Base-by-base conservation (phyloP, 202 grass and related monocot genomes). In the Carex arenaria region DNA sequence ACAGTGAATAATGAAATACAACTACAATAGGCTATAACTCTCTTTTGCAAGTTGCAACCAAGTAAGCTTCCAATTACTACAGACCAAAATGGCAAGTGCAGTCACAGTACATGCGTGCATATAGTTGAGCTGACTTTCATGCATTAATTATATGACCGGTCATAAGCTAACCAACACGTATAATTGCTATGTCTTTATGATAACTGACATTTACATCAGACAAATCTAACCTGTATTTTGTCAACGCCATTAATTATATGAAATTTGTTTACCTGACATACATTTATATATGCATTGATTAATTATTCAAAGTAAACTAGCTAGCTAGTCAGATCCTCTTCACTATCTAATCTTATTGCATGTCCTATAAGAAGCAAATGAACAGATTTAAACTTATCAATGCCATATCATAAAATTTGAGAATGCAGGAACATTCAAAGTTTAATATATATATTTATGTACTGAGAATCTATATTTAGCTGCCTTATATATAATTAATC, bases 131-230 rank as follows among this genome's bases (percentile, higher is more conserved):
- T 82, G 28, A 82, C 63, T 68, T 68, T 30, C 4, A 82, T 67
- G 65, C 45, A 70, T 55, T 32, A 69, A 70, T 55, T 32, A 69
- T 77, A 60, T 59, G 74, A 60, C 5, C 52, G 19, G 28, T 67
- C 18, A 69, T 64, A 70, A 57, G 61, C 80, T 62, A 82, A 82
- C 63, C 43, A 82, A 70, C 64, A 70, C 64, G 36, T n/a, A 82
- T 56, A 67, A 82, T 55, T 32, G 45, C 64, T 67, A 81, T 13
- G 30, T 78, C 28, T 78, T 78, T 17, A 17, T 19, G 15, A 10
- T 79, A 64, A 82, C 13, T 54, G 63, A 69, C 80, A 82, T 68
- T 67, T 68, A 40, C 38, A 82, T 54, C 63, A 56, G 65, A 55
- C 64, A 82, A 82, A 34, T 36, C 10, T 45, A 11, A 1, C 62